A percentile compares a stretch with the other conserved stretches of the same genome.
Conservation (phyloP, 2,329 filamentous ascomycete species). For the Anthostomella pinea region DNA sequence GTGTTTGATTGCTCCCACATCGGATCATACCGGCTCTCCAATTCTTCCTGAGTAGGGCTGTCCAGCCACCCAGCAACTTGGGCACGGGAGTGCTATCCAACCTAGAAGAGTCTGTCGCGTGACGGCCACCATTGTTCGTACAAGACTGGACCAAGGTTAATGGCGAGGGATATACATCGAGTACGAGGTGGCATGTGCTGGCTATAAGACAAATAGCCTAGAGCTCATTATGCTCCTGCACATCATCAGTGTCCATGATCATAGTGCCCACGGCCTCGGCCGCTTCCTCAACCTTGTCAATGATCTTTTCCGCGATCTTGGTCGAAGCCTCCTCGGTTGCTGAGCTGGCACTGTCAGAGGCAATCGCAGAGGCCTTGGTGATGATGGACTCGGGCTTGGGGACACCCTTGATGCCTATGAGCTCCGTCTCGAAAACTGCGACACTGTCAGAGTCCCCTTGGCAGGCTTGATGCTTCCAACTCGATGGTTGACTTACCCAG, state of each 20-base stretch:
- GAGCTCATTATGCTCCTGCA: constrained; percentile 59
- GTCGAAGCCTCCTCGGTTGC: constrained; percentile 28
- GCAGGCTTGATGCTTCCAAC: neutral
- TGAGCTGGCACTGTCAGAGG: constrained; percentile 26
- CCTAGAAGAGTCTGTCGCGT: too few species aligned
- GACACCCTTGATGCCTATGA: constrained; percentile 80
- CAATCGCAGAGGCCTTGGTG: constrained; percentile 35
- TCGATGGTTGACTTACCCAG: constrained; percentile 53
- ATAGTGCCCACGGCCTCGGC: constrained; percentile 52
- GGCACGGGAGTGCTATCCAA: too few species aligned
- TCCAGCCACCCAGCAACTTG: too few species aligned
- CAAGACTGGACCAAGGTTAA: too few species aligned
- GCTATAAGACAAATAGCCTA: constrained; percentile 29
- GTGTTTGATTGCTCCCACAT: too few species aligned
- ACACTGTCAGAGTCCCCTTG: constrained; percentile 12
- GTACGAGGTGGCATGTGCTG: neutral
- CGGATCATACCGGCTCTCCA: too few species aligned
- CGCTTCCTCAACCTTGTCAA: constrained; percentile 44
- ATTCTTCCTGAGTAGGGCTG: too few species aligned
- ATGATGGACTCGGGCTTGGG: constrained; percentile 46
- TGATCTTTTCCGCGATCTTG: constrained; percentile 41
- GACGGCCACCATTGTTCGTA: too few species aligned
- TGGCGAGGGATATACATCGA: too few species aligned
- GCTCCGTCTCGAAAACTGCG: constrained; percentile 84
- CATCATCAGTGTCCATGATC: constrained; percentile 53